Conservation (phyloP, 1,139 yeast genomes). For the Chernovozyma sophiae-reginae region DNA sequence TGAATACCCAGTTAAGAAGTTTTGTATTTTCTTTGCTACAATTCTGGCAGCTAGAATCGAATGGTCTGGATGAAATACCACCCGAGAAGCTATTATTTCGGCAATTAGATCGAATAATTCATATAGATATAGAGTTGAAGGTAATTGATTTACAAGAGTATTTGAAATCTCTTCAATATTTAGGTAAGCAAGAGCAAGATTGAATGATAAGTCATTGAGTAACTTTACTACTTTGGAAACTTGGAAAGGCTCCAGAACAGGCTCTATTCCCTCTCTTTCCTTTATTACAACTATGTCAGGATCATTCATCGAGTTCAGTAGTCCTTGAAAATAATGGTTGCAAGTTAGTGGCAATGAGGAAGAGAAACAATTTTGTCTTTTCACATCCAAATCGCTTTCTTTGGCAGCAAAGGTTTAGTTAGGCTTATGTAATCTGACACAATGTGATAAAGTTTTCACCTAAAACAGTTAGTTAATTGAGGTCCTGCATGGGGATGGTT, state of each 20-base stretch:
- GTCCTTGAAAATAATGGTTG: not conserved
- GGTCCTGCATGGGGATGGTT: not conserved
- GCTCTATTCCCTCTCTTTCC: not conserved
- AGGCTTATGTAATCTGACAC: not conserved
- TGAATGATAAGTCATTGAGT: conserved; percentile 2
- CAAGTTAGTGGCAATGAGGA: not conserved
- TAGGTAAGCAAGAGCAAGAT: conserved; percentile 18
- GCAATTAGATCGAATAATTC: conserved; percentile 37
- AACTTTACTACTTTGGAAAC: not conserved
- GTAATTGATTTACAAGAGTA: conserved; percentile 25
- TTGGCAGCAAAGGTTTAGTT: too few species aligned
- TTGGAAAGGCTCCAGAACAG: not conserved
- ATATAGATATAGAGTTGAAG: conserved; percentile 25
- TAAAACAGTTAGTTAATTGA: not conserved
- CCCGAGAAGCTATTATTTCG: conserved; percentile 43
- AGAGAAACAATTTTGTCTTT: too few species aligned
- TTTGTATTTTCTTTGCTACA: conserved; percentile 30
- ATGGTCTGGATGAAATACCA: conserved; percentile 45
- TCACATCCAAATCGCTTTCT: too few species aligned
- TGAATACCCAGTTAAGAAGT: conserved; percentile 12
- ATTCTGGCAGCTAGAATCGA: conserved; percentile 47
- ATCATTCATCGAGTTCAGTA: not conserved
- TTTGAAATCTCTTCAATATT: conserved; percentile 20
- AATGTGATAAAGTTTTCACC: too few species aligned
- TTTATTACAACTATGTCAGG: not conserved